Conservation (phyloP, 73 alveolate species). For the Paramecium sexaurelia region DNA sequence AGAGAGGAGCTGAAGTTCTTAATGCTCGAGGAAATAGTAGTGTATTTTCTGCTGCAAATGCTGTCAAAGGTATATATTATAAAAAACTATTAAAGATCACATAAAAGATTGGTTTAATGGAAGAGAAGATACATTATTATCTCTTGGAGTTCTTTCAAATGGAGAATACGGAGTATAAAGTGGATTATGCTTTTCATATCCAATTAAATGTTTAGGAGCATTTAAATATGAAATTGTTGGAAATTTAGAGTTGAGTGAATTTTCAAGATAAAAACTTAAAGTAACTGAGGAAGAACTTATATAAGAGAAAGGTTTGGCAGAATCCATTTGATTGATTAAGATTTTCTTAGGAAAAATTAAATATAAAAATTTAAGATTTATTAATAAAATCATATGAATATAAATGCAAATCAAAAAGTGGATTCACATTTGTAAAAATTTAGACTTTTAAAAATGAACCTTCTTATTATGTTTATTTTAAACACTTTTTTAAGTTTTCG, state of each 20-base stretch:
- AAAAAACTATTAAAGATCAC: conserved; percentile 72
- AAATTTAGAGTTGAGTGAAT: conserved; percentile 70
- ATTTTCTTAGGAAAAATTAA: not conserved
- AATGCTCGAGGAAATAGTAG: conserved; percentile 81
- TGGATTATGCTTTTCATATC: conserved; percentile 86
- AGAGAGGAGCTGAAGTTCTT: conserved; percentile 90
- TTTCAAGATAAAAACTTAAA: conserved; percentile 63
- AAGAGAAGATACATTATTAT: conserved; percentile 72
- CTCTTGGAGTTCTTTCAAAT: conserved; percentile 84
- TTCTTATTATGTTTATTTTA: not conserved
- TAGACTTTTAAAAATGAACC: not conserved
- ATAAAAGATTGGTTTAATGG: conserved; percentile 91
- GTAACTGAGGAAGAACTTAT: conserved; percentile 73
- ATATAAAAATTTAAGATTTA: not conserved
- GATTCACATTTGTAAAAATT: not conserved
- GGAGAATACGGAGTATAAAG: conserved; percentile 78
- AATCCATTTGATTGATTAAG: not conserved
- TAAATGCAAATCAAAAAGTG: not conserved
- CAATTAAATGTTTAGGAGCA: conserved; percentile 77
- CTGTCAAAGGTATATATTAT: conserved; percentile 65
- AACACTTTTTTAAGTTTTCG: not conserved
- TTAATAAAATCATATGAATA: not conserved
- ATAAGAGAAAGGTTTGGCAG: conserved; percentile 72
- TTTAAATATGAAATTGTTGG: conserved; percentile 79
- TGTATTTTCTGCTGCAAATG: conserved; percentile 91